Conservation (phyloP, 2,329 filamentous ascomycete species). For the Fusarium nisikadoi region DNA sequence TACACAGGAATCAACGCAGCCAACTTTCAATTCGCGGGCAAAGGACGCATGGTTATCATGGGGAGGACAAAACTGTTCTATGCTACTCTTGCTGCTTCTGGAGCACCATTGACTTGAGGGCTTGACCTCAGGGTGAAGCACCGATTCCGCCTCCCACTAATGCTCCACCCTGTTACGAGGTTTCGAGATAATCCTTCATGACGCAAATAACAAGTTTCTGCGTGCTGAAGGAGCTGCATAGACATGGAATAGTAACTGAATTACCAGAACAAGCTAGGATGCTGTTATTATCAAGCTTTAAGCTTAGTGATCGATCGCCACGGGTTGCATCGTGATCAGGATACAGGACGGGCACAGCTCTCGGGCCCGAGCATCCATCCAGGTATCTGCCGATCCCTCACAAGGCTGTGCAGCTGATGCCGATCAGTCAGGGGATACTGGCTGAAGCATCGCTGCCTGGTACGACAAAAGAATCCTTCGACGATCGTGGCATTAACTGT, state of each 20-base stretch:
- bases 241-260: background rate
- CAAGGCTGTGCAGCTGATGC: slow-evolving; percentile 11
- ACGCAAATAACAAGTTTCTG: background rate
- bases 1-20: slow-evolving; percentile 57
- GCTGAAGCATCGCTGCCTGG: background rate
- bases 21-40: slow-evolving; percentile 58
- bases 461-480: background rate
- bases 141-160: no score
- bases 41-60: slow-evolving; percentile 50
- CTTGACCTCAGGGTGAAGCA: background rate
- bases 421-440: slow-evolving; percentile 3
- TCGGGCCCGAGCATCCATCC: background rate
- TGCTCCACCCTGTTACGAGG: background rate
- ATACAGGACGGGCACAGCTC: background rate
- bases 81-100: slow-evolving; percentile 40
- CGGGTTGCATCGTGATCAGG: background rate
- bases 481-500: background rate
- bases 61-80: slow-evolving; percentile 51
- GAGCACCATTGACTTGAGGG: slow-evolving; percentile 17
- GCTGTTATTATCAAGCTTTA: background rate
- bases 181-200: background rate
- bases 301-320: background rate
- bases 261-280: background rate
- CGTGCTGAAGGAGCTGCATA: background rate
- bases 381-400: slow-evolving; percentile 5